Evolutionary conservation across 441 rosid genomes (phyloP), one percentile per base, ranked within the genome.

Genomic region (Pelargonium citronellum): DNA sequence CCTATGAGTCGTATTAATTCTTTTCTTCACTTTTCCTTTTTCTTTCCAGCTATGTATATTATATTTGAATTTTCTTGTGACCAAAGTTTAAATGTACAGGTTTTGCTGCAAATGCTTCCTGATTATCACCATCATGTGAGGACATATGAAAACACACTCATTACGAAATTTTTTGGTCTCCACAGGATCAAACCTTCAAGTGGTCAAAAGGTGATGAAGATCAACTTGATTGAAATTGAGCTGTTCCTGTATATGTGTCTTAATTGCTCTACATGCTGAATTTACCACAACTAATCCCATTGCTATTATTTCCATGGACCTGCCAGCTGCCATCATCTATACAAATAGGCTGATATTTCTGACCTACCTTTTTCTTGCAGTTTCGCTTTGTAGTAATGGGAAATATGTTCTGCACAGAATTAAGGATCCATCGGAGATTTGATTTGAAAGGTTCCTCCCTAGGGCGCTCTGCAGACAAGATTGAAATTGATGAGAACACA

Each of bases 371-470:
- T 34, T 34, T 34, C 39, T 34, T 34, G 39, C 39, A 34, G 39
- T 34, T 34, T 34, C 90, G 89, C 49, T 95, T 95, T 81, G 92
- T 95, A 83, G 97, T 95, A 75, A 95, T 95, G 99, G 99, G 99
- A 65, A 95, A 92, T 80, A 95, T 95, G 99, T 95, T 95, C 79
- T 95, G 97, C 89, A 95, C 99, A 64, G 97, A 92, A 71, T 79
- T 92, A 71, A 83, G 85, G 80, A 95, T 95, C 79, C 99, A 95
- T 85, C 83, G 82, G 37, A 89, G 95, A 58, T 95, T 86, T 77
- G 98, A 95, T 82, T 84, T 95, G 64, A 95, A 95, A 84, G 99
- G 98, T 30, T 95, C 99, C 66, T 61, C 95, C 43, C 79, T 82
- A 27, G 99, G 99, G 74, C 84, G 99, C 85, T 80, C 1, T 72